A percentile compares a stretch with the other conserved stretches of the same genome.
Conservation (phyloP, 768 basidiomycete species). For the Asterophora lycoperdoides region DNA sequence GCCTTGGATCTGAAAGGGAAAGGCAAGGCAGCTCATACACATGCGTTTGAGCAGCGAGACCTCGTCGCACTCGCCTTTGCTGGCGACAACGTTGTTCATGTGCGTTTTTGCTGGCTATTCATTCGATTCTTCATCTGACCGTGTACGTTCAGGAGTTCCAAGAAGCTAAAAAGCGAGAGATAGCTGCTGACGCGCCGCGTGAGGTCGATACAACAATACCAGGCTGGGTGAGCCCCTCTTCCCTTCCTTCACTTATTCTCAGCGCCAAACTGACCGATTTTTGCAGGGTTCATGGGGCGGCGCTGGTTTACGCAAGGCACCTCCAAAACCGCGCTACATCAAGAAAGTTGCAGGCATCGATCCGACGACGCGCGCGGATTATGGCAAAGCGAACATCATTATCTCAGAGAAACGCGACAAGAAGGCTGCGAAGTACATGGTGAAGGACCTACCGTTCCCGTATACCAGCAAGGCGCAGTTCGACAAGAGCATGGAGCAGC, state of each 20-base stretch:
- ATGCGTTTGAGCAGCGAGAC: constrained; percentile 86
- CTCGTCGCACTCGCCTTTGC: constrained; percentile 94
- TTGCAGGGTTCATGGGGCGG: constrained; percentile 91
- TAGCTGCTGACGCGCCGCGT: constrained; percentile 81
- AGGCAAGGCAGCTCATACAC: constrained; percentile 41
- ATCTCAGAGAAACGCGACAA: constrained; percentile 95
- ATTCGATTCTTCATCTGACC: neutral
- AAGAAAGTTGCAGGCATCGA: constrained; percentile 82
- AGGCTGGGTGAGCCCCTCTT: constrained; percentile 76
- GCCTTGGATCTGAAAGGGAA: constrained; percentile 37
- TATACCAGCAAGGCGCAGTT: constrained; percentile 93
- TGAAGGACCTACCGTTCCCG: constrained; percentile 91
- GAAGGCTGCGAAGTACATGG: constrained; percentile 84
- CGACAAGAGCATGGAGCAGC: constrained; percentile 76
- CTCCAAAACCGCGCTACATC: constrained; percentile 67
- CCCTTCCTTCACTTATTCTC: constrained; percentile 1
- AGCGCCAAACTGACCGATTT: neutral
- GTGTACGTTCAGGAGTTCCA: constrained; percentile 65
- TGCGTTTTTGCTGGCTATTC: constrained; percentile 29
- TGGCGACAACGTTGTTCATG: constrained; percentile 92
- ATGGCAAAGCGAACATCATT: constrained; percentile 82
- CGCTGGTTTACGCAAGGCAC: constrained; percentile 54
- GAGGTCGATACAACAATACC: constrained; percentile 88
- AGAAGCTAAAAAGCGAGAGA: constrained; percentile 75
- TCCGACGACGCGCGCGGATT: constrained; percentile 77